phyloP scores from a whole-genome alignment of 768 basidiomycete genomes.

The Galerina sulciceps region DNA sequence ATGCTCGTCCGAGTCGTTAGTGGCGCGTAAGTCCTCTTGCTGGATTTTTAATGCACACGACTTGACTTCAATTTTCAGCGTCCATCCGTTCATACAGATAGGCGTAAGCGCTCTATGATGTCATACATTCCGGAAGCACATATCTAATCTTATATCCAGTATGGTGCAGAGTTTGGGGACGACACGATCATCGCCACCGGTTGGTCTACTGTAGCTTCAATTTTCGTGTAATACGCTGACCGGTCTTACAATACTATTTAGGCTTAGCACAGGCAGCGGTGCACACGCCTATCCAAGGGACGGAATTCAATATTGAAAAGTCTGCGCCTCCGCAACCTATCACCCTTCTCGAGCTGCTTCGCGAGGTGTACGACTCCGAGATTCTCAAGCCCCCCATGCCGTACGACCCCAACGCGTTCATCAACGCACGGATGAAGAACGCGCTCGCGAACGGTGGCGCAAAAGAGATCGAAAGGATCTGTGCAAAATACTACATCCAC shows the following conservation, averaged over 20 bases:
- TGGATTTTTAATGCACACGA: neutral
- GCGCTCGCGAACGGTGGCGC: constrained; percentile 41
- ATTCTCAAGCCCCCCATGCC: constrained; percentile 53
- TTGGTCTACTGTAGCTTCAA: constrained; percentile 17
- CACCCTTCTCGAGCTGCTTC: constrained; percentile 54
- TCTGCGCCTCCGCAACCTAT: constrained; percentile 26
- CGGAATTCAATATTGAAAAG: constrained; percentile 35
- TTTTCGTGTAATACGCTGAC: neutral
- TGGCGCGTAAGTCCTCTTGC: constrained; percentile 34
- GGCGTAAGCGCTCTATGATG: constrained; percentile 45
- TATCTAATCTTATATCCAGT: constrained; percentile 32
- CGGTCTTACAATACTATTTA: constrained; percentile 11
- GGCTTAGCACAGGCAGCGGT: constrained; percentile 57
- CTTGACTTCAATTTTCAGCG: constrained; percentile 28
- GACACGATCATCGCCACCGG: constrained; percentile 55
- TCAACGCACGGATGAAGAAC: constrained; percentile 37
- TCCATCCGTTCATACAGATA: constrained; percentile 62
- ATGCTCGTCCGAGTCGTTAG: constrained; percentile 41
- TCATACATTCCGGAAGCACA: neutral
- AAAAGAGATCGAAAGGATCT: constrained; percentile 50
- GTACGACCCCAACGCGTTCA: constrained; percentile 50
- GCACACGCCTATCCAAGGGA: constrained; percentile 32
- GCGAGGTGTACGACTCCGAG: constrained; percentile 53
- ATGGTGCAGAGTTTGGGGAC: constrained; percentile 56
- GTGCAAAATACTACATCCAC: constrained; percentile 42